Evolutionary conservation across 805 yeast genomes (phyloP).

Genomic region (Wickerhamomyces canadensis): DNA sequence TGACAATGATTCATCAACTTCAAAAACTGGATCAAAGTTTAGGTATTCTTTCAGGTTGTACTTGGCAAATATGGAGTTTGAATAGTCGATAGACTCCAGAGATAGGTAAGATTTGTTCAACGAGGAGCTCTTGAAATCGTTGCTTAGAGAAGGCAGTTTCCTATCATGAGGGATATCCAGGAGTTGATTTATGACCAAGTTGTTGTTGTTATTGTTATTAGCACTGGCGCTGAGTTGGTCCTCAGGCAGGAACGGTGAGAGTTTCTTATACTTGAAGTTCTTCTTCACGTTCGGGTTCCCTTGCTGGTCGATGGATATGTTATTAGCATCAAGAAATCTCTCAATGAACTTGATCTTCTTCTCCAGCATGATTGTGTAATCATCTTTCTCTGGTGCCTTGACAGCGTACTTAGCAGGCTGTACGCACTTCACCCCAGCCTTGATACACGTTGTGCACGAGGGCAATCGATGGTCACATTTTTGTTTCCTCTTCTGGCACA

Average conservation of each 20-base stretch:
- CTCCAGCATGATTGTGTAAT: slow-evolving; percentile 52
- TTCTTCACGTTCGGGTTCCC: slow-evolving; percentile 24
- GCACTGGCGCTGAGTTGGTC: slow-evolving; percentile 1
- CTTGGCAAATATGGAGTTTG: slow-evolving; percentile 37
- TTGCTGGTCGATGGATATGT: slow-evolving; percentile 21
- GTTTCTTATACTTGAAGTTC: slow-evolving; percentile 32
- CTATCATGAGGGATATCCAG: slow-evolving; percentile 5
- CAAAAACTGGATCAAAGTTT: slow-evolving; percentile 43
- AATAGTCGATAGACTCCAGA: slow-evolving; percentile 33
- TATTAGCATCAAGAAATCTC: slow-evolving; percentile 33
- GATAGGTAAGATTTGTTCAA: slow-evolving; percentile 6
- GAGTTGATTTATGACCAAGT: background rate
- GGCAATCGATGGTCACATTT: slow-evolving; percentile 64
- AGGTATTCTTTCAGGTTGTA: slow-evolving; percentile 43
- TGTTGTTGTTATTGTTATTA: slow-evolving; percentile 9
- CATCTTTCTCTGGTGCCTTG: slow-evolving; percentile 43
- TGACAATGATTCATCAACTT: slow-evolving; percentile 44
- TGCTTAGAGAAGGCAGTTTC: slow-evolving; percentile 9
- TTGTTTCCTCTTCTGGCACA: slow-evolving; percentile 55
- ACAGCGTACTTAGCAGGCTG: slow-evolving; percentile 57
- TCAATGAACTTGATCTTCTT: slow-evolving; percentile 49
- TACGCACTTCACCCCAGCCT: slow-evolving; percentile 55
- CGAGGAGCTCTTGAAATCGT: slow-evolving; percentile 2
- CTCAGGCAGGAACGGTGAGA: slow-evolving; percentile 29
- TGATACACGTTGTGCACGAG: slow-evolving; percentile 59